Base-by-base conservation (phyloP, 441 rosid genomes). In the Metrosideros polymorpha region DNA sequence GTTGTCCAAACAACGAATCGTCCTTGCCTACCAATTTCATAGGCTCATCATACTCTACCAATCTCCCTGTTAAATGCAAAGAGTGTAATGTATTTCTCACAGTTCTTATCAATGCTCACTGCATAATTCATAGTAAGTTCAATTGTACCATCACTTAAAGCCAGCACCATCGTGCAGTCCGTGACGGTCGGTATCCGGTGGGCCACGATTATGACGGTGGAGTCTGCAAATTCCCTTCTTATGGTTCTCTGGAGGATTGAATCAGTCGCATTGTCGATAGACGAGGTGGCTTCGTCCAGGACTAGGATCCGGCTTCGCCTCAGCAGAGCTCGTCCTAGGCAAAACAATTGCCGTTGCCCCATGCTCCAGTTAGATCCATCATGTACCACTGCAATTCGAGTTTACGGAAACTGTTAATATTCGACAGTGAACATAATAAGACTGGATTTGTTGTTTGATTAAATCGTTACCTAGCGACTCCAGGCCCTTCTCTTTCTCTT, bases 41-140 rank as follows among this genome's bases (percentile, higher is more conserved):
- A 18, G 89, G 89, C n/a, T 76, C 86, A 15, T 87, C 86, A 25
- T 84, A 87, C 76, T 87, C 89, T 57, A 87, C 89, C 76, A 84
- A n/a, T 84, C 71, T 79, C 50, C 89, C 89, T 87, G 86, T 42
- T 18, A 86, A 19, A 57, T 35, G 47, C 77, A 66, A 66, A 66
- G 77, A 66, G 1, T 35, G n/a, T 66, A 45, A 66, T 35, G 77
- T 35, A 66, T 22, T 39, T 71, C 47, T 39, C n/a, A 71, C 8
- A 3, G n/a, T 22, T 35, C 15, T 19, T 2, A 47, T 71, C 1
- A 0, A 47, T 39, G 22, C n/a, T 71, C 15, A 10, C n/a, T 7
- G 13, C 14, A 49, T 32, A 9, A 27, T 51, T 39, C 27, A 4
- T 15, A 5, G 14, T 71, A n/a, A n/a, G 6, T 49, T 35, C 8